Conservation (phyloP, 2,329 filamentous ascomycete genomes). For the Diaporthe nobilis region DNA sequence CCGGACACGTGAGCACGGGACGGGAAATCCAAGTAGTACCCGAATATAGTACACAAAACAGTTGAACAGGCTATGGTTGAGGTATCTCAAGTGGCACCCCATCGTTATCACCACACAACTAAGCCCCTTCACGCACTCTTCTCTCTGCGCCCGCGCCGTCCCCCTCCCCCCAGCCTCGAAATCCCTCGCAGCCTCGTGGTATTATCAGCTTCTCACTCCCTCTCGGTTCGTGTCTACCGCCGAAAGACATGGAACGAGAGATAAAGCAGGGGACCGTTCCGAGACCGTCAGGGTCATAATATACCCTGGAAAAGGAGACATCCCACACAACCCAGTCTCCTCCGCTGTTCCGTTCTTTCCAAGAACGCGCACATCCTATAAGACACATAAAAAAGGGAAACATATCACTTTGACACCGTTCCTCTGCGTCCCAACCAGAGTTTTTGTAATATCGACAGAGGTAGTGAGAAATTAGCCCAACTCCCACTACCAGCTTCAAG, state of each 20-base stretch:
- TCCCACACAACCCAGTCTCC: conserved; percentile 46
- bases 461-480: conserved; percentile 27
- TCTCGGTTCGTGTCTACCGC: conserved; percentile 44
- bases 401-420: conserved; percentile 35
- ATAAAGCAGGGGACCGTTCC: conserved; percentile 42
- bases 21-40: conserved; percentile 18
- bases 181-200: conserved; percentile 29
- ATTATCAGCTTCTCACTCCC: conserved; percentile 41
- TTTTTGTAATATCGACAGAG: conserved; percentile 39
- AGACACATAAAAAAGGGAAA: conserved; percentile 41
- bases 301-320: conserved; percentile 49
- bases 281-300: conserved; percentile 43
- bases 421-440: conserved; percentile 36
- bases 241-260: conserved; percentile 46
- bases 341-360: conserved; percentile 41
- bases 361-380: conserved; percentile 40
- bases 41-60: conserved; percentile 42
- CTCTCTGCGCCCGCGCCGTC: conserved; percentile 22
- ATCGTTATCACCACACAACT: conserved; percentile 39
- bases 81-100: conserved; percentile 42
- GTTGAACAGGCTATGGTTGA: conserved; percentile 44
- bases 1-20: conserved; percentile 14
- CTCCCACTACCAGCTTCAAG: conserved; percentile 26
- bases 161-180: background rate
- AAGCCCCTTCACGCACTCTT: conserved; percentile 5